Conservation (phyloP, 2,329 filamentous ascomycete genomes). For the Cladophialophora psammophila region DNA sequence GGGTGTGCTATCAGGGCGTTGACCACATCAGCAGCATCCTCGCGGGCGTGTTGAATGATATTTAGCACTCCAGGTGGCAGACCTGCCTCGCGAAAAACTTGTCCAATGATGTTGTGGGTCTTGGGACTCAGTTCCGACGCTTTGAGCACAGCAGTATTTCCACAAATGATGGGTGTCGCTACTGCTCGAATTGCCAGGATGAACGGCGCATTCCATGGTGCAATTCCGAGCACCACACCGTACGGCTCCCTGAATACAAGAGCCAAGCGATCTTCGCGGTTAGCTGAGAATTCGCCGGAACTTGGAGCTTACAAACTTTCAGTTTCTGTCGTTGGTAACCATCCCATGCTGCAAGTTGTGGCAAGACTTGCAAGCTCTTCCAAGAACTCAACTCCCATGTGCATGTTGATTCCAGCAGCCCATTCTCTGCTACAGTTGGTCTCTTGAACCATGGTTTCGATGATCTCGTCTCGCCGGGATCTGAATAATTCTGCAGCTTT, state of each 20-base stretch:
- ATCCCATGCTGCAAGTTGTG: slow-evolving; percentile 9
- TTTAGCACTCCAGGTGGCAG: slow-evolving; percentile 82
- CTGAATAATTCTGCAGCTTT: slow-evolving; percentile 18
- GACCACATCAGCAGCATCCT: slow-evolving; percentile 70
- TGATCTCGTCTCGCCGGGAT: not conserved
- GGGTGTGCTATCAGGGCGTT: slow-evolving; percentile 73
- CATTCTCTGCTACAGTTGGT: slow-evolving; percentile 13
- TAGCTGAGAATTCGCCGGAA: not conserved
- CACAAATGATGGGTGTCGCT: slow-evolving; percentile 81
- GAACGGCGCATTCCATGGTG: slow-evolving; percentile 76
- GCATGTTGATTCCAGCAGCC: slow-evolving; percentile 11
- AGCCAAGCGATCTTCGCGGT: slow-evolving; percentile 40
- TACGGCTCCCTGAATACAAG: slow-evolving; percentile 25
- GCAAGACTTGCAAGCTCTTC: slow-evolving; percentile 16
- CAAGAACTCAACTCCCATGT: slow-evolving; percentile 15
- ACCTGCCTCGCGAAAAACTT: slow-evolving; percentile 78
- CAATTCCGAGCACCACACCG: slow-evolving; percentile 3
- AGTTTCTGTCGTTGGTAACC: slow-evolving; percentile 6
- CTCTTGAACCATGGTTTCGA: slow-evolving; percentile 8
- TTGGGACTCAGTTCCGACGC: slow-evolving; percentile 92
- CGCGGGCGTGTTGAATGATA: slow-evolving; percentile 82
- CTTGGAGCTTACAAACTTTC: not conserved
- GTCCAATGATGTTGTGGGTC: slow-evolving; percentile 77
- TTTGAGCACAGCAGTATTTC: slow-evolving; percentile 88
- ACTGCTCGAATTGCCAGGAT: slow-evolving; percentile 88